Percentiles rank a stretch among this genome's conserved stretches.
phyloP scores from a whole-genome alignment of 2,329 filamentous ascomycete species.

The Alternaria alternata region DNA sequence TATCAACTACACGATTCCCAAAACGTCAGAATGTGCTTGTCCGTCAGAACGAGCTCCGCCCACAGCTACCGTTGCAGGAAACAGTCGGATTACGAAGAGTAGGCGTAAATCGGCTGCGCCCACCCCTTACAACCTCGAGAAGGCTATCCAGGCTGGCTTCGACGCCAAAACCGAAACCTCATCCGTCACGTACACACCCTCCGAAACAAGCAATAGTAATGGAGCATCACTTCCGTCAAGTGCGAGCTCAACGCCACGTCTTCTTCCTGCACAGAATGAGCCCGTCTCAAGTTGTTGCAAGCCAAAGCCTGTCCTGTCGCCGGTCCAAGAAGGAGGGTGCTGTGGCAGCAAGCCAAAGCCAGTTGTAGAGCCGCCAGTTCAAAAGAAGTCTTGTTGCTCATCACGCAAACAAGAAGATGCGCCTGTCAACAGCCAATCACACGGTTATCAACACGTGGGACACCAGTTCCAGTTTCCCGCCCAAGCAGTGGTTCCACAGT shows the following conservation, averaged over 20 bases:
- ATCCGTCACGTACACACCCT: conserved; percentile 43
- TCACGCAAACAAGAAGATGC: conserved; percentile 24
- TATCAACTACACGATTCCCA: conserved; percentile 54
- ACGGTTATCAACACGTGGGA: conserved; percentile 17
- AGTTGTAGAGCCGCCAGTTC: conserved; percentile 15
- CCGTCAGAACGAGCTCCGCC: conserved; percentile 42
- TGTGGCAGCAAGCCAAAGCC: conserved; percentile 40
- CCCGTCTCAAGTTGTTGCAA: conserved; percentile 44
- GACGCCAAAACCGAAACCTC: conserved; percentile 44
- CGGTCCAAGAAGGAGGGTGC: conserved; percentile 35
- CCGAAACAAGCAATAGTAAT: conserved; percentile 45
- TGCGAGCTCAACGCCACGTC: conserved; percentile 49
- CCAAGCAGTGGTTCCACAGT: conserved; percentile 32
- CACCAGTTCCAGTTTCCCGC: conserved; percentile 32
- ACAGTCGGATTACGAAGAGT: conserved; percentile 44
- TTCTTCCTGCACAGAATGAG: conserved; percentile 38
- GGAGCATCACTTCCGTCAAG: conserved; percentile 46
- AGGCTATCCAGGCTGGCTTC: conserved; percentile 45
- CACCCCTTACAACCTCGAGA: conserved; percentile 42
- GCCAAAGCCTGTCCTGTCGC: conserved; percentile 32
- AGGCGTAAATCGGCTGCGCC: conserved; percentile 42
- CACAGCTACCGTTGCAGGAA: conserved; percentile 30
- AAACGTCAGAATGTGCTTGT: conserved; percentile 51
- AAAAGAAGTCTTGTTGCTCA: conserved; percentile 45
- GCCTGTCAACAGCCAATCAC: conserved; percentile 12